Percentiles rank a stretch among this genome's conserved stretches.
Evolutionary conservation across 2,329 filamentous ascomycete genomes (phyloP).

Genomic region (Penicillium sclerotigenum): DNA sequence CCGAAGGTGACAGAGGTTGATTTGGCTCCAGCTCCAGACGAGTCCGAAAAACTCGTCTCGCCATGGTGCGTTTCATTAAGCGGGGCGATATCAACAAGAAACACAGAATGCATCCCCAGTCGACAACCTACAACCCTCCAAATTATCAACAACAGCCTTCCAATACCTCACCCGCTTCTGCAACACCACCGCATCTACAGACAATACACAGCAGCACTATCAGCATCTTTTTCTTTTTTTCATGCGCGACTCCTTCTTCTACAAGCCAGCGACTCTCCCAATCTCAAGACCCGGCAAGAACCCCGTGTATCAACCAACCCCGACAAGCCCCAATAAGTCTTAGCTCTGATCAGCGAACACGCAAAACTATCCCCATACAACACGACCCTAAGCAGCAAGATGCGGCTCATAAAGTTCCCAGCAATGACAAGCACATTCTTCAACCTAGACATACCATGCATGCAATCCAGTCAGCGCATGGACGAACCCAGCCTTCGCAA

Average conservation of each 20-base stretch:
- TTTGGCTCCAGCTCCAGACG: neutral
- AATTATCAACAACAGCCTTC: neutral
- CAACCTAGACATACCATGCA: neutral
- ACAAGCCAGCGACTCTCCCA: neutral
- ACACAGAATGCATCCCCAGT: neutral
- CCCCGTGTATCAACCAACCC: neutral
- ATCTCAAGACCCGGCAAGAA: neutral
- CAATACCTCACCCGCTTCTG: neutral
- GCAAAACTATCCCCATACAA: neutral
- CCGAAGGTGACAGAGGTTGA: neutral
- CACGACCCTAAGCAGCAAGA: neutral
- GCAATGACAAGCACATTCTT: neutral
- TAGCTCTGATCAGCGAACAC: neutral
- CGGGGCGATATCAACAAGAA: neutral
- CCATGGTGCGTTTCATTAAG: neutral
- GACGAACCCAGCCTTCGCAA: neutral
- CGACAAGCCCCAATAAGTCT: neutral
- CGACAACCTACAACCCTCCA: neutral
- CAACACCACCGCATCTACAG: neutral
- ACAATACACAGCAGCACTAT: neutral
- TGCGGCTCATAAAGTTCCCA: neutral
- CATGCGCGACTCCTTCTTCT: neutral
- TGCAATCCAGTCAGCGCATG: neutral
- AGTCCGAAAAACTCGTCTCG: neutral
- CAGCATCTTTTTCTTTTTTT: neutral